Base-by-base conservation (phyloP, 495 filamentous ascomycete genomes). In the Aspergillus carlsbadensis region DNA sequence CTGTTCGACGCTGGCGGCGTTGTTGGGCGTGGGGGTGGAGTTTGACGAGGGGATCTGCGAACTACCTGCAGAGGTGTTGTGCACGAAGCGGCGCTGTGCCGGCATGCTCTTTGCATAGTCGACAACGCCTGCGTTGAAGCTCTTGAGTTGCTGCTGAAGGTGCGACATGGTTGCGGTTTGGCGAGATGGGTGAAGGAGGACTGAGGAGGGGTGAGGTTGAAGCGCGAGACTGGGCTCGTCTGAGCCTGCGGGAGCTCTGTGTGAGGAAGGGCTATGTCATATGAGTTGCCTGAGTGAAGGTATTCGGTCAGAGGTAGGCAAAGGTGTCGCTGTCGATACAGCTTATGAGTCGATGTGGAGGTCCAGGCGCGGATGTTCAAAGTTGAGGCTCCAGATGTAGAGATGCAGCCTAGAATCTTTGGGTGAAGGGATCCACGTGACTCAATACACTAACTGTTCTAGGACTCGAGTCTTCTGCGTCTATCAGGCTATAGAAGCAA, bases 111-210 rank as follows among this genome's bases (percentile, higher is more conserved):
- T 66, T 18, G 76, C 76, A 43, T 70, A 76, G 61, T 72, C 72
- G 52, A 75, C 59, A 15, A 78, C 76, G 52, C 74, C 70, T 6
- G 76, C 72, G 57, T 69, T 78, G 70, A 78, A 78, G 63, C 46
- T 78, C 54, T 77, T 77, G 46, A 78, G 71, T 55, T 78, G 71
- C 6, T 76, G 62, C 52, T 78, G 74, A 37, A 79, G 73, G 40
- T 75, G 72, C 22, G 76, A 77, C 76, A 79, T 79, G 52, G 21
- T 66, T 52, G 64, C 63, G 50, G 55, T 37, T 22, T 18, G 20
- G 6, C 11, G 21, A 21, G 53, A 33, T 26, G 20, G 4, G 22
- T 26, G 37, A 14, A 29, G 18, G 6, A 26, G 22, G 24, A 17
- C 14, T 34, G 43, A 7, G 24, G 20, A 1, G 34, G 21, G 17